Base-by-base conservation (phyloP, 225 moss, liverwort and hornwort species). In the Pseudoscleropodium purum region DNA sequence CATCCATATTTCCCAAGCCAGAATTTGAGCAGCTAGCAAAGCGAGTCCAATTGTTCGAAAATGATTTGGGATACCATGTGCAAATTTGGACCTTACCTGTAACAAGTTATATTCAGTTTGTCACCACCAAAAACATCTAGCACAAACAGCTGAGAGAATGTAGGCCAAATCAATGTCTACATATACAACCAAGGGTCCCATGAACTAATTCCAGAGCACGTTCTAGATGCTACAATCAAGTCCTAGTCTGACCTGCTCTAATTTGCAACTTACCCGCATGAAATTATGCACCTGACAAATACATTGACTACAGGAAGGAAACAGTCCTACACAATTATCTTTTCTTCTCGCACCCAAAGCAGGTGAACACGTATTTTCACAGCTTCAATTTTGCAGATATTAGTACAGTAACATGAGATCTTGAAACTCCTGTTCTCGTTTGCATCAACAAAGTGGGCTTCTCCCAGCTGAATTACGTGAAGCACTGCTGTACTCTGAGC, bases 351-450 rank as follows among this genome's bases (percentile, higher is more conserved):
- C 88, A 83, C 86, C 74, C 59, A 79, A 65, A 67, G 89, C 90
- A 90, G 89, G 90, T 86, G 88, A 89, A 90, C 74, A 90, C 79
- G 79, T 86, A 90, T 90, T 83, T 87, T 90, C 92, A 92, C 89
- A 89, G 84, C 72, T 90, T 85, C 88, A 73, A 90, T 85, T 86
- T 89, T 87, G 90, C 92, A 87, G 92, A 88, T 91, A 89, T 82
- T 85, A 88, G 89, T 91, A 92, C 93, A 93, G 91, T 75, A 91
- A 64, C 89, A 85, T 89, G 86, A 75, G 79, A 88, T 86, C 86
- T 88, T 88, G 37, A 21, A 80, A 83, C 79, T 68, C 83, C 70
- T 90, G 75, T 74, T 92, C 84, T 59, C 83, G 47, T 84, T 65
- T 68, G 89, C 88, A 83, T 81, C 87, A 83, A 86, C 82, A 86